phyloP scores from a whole-genome alignment of 768 basidiomycete species.

The Lyophyllum decastes region DNA sequence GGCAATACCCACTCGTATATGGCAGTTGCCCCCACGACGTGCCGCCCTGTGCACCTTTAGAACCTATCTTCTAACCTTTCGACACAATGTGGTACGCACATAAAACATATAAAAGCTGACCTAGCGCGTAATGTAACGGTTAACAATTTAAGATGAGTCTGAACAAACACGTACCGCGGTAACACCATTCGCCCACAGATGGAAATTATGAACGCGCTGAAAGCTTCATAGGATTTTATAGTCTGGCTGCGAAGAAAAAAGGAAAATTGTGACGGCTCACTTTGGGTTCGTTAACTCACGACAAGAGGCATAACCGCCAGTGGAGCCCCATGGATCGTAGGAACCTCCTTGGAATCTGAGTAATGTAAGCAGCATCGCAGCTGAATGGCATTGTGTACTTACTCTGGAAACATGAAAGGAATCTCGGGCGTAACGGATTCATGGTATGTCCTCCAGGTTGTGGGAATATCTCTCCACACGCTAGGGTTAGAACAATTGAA shows the following conservation, averaged over 20 bases:
- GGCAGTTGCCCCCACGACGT: constrained; percentile 19
- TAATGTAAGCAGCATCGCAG: background rate
- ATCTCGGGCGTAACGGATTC: constrained; percentile 16
- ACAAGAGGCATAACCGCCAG: constrained; percentile 12
- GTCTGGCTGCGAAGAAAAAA: background rate
- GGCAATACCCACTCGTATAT: constrained; percentile 10
- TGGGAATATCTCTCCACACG: constrained; percentile 17
- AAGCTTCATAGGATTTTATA: constrained; percentile 4
- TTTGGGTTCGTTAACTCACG: constrained; percentile 17
- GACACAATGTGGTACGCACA: background rate
- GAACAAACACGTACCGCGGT: constrained; percentile 10
- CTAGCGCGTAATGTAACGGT: background rate
- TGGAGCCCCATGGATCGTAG: constrained; percentile 15
- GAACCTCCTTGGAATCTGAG: constrained; percentile 17
- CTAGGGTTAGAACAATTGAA: constrained; percentile 17
- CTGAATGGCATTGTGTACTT: background rate
- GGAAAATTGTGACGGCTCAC: background rate
- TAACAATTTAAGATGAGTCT: background rate
- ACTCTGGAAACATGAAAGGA: constrained; percentile 21
- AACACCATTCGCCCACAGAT: constrained; percentile 20
- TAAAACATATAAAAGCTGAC: constrained; percentile 19
- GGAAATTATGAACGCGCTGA: constrained; percentile 17
- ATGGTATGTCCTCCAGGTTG: constrained; percentile 19
- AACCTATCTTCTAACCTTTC: background rate
- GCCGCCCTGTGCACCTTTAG: constrained; percentile 9